Evolutionary conservation across 1,139 yeast species (phyloP).

Genomic region (Taphrina flavorubra): DNA sequence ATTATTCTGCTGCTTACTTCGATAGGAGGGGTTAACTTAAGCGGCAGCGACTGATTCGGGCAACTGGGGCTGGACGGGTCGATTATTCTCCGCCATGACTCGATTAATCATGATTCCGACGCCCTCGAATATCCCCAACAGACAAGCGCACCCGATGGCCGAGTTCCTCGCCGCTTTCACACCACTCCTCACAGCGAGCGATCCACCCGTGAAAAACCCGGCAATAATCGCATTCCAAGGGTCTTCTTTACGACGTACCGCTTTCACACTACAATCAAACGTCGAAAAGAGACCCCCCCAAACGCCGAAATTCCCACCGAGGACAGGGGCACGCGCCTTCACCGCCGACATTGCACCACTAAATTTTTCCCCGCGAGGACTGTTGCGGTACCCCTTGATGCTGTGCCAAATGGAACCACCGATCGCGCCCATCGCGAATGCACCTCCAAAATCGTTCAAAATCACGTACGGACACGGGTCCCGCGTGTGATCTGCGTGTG

Average conservation of each 20-base stretch:
- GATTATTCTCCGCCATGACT: constrained; percentile 81
- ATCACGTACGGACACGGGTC: constrained; percentile 99
- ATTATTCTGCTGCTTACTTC: too few species aligned
- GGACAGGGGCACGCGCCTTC: constrained; percentile 96
- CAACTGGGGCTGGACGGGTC: constrained; percentile 59
- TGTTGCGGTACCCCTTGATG: constrained; percentile 96
- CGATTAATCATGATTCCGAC: constrained; percentile 96
- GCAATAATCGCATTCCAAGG: constrained; percentile 95
- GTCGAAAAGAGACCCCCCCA: constrained; percentile 99
- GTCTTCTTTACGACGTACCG: constrained; percentile 95
- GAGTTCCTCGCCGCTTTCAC: constrained; percentile 96
- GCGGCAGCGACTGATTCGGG: constrained; percentile 41
- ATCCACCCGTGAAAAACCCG: constrained; percentile 98
- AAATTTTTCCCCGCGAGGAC: constrained; percentile 80
- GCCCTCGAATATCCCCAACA: constrained; percentile 96
- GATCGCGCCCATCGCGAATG: constrained; percentile 86
- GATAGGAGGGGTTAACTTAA: neutral
- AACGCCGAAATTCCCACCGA: constrained; percentile 98
- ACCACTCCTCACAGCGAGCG: constrained; percentile 97
- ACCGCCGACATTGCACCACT: constrained; percentile 84
- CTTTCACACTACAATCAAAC: constrained; percentile 94
- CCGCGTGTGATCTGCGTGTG: constrained; percentile 88
- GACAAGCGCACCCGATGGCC: constrained; percentile 96
- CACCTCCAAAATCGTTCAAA: constrained; percentile 96
- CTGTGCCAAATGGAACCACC: constrained; percentile 99